Evolutionary conservation across 768 basidiomycete genomes (phyloP), one percentile per base, ranked within the genome.

Genomic region (Lyophyllum atratum): DNA sequence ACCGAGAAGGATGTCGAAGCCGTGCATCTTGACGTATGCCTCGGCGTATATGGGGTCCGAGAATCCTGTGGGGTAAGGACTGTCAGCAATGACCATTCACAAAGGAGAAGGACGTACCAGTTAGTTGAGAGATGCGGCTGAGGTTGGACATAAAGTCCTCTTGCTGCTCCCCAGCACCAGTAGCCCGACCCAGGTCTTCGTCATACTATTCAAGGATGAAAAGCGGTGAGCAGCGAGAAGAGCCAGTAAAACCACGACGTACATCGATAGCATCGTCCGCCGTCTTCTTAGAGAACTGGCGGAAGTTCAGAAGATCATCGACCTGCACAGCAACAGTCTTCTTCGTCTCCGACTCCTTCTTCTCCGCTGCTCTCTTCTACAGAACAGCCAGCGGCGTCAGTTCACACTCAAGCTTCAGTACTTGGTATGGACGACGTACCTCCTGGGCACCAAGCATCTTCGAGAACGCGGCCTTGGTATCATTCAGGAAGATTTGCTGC

Each of bases 31-130:
- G 63, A 98, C 95, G 67, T 93, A 93, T 2, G 96, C 95, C 70
- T 99, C 97, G 8, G 95, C 95, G 65, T 98, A 98, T 60, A 99
- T 93, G 11, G 96, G 93, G 70, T 98, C 97, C 25, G 95, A 97
- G 82, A 98, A 98, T 29, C 96, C 95, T 87, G 64, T 43, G n/a
- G 11, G 17, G 31, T 46, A 21, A 9, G n/a, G 14, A 43, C 47
- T 49, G 37, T 50, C 45, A 28, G 34, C 22, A 45, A 47, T 21
- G 19, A 4, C 48, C 3, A 21, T n/a, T n/a, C n/a, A n/a, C n/a
- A n/a, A n/a, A n/a, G n/a, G n/a, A n/a, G n/a, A n/a, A n/a, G n/a
- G n/a, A n/a, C n/a, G 55, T 60, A 89, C 93, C 93, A 44, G 95
- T 98, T 40, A 98, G 83, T 69, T 97, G 95, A 14, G 93, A 89